These are phyloP conservation scores for Microbotryomycetes sp. DNA, from an alignment of 1,284 basidiomycete genomes.

Conservation along the genomic window DNA sequence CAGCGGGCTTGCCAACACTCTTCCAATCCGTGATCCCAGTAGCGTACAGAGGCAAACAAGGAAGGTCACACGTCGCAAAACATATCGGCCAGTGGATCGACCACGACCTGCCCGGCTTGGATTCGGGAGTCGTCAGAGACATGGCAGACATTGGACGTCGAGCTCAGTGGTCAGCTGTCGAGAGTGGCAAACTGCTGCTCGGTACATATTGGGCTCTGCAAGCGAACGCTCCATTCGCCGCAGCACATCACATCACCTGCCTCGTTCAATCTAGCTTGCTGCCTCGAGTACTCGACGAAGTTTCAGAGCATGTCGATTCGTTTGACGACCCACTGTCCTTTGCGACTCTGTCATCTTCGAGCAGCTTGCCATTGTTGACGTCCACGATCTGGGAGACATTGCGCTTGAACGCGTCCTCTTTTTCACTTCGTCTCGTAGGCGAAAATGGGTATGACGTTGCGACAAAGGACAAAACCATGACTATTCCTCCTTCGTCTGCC, in stretches of 20 bases:
- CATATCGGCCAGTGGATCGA: slow-evolving; percentile 36
- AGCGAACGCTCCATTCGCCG: slow-evolving; percentile 40
- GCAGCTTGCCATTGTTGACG: slow-evolving; percentile 32
- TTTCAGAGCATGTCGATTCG: slow-evolving; percentile 36
- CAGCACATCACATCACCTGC: slow-evolving; percentile 38
- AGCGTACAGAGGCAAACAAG: slow-evolving; percentile 15
- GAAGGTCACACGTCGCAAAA: slow-evolving; percentile 31
- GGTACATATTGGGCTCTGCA: slow-evolving; percentile 33
- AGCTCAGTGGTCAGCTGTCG: slow-evolving; percentile 31
- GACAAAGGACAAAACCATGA: too few species aligned
- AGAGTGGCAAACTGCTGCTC: slow-evolving; percentile 24
- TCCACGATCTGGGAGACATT: slow-evolving; percentile 42
- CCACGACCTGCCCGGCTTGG: slow-evolving; percentile 16
- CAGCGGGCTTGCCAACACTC: slow-evolving; percentile 30
- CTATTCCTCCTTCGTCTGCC: slow-evolving; percentile 2
- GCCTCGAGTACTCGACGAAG: slow-evolving; percentile 34
- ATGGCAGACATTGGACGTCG: slow-evolving; percentile 23
- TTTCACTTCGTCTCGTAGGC: slow-evolving; percentile 38
- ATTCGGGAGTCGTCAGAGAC: slow-evolving; percentile 28
- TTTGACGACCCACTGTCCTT: slow-evolving; percentile 7
- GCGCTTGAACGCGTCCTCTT: slow-evolving; percentile 37
- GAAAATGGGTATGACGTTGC: slow-evolving; percentile 10
- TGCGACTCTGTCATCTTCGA: slow-evolving; percentile 21
- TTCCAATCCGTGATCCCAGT: slow-evolving; percentile 19
- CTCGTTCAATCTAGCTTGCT: slow-evolving; percentile 31